Evolutionary conservation across 306 rosid species (phyloP), one percentile per base, ranked within the genome.

Genomic region (Dalbergia cochinchinensis): DNA sequence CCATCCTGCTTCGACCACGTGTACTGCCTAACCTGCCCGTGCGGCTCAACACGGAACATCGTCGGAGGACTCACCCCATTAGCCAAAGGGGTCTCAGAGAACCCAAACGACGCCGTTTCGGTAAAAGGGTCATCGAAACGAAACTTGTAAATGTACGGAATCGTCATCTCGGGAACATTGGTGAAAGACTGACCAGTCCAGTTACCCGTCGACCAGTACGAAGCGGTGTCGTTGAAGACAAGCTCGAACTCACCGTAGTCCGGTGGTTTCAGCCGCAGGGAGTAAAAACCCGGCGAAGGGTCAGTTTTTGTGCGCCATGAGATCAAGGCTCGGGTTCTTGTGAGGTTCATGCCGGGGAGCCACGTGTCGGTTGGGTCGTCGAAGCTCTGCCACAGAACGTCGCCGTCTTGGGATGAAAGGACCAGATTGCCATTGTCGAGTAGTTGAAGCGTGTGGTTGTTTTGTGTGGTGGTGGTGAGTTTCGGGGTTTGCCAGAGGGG

Each of bases 271-370:
- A 93, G 42, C 74, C 87, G 86, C 47, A 93, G 89, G 1, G 95
- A 86, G 71, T 91, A 93, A 12, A 80, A 73, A 8, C 98, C 98
- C 1, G 89, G 87, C 0, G 92, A 71, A 5, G 98, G 98, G 83
- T 93, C 90, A 2, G 82, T 73, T 7, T 47, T 18, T 82, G 88
- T 78, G 33, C 83, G 78, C 98, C 98, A 93, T 0, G 91, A 84
- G 5, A 65, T 42, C 20, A 93, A 63, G 2, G 53, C 78, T 8
- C 74, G 78, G n/a, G 48, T 69, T 1, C 59, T 72, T 50, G 98
- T 88, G 37, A 93, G 87, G 60, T 93, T 90, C 91, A 93, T 91
- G 1, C 94, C 98, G 0, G 98, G 97, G 0, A 93, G 87, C 97
- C 97, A 93, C 16, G 89, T 87, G 74, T 93, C 93, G 3, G 94